Evolutionary conservation across 2,329 filamentous ascomycete species (phyloP).

Genomic region (Trichocomaceae sp.): DNA sequence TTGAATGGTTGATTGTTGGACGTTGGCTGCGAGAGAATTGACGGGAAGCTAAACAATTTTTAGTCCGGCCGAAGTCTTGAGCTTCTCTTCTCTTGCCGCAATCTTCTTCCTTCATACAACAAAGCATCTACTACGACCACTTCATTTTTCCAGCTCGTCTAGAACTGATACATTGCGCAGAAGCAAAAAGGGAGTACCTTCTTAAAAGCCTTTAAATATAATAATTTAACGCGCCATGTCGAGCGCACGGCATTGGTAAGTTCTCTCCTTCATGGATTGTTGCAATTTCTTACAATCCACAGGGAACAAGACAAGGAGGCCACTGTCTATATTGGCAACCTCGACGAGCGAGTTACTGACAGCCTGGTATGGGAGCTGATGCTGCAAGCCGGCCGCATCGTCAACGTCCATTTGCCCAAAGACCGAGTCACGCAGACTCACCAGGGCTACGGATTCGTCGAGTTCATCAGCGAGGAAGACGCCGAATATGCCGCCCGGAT

Average conservation of each 20-base stretch:
- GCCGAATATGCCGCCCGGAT: slow-evolving; percentile 95
- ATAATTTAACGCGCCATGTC: slow-evolving; percentile 46
- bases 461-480: slow-evolving; percentile 91
- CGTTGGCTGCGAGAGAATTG: slow-evolving; percentile 14
- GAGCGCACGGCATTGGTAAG: slow-evolving; percentile 69
- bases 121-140: background rate
- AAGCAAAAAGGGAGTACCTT: background rate
- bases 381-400: slow-evolving; percentile 93
- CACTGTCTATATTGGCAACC: slow-evolving; percentile 95
- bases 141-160: background rate
- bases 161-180: background rate
- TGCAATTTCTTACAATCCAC: slow-evolving; percentile 21
- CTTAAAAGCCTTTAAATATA: background rate
- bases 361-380: slow-evolving; percentile 94
- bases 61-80: slow-evolving; percentile 1
- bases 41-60: slow-evolving; percentile 15
- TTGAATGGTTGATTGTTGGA: slow-evolving; percentile 11
- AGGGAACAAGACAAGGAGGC: slow-evolving; percentile 98
- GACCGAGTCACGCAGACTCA: slow-evolving; percentile 95
- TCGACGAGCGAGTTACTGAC: slow-evolving; percentile 91
- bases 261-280: background rate
- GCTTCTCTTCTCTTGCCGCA: background rate
- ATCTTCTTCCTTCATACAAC: background rate
- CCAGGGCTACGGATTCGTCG: slow-evolving; percentile 97
- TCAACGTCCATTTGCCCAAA: slow-evolving; percentile 96